These are phyloP conservation scores for Mortierella sp. DNA, from an alignment of 371 early-diverging fungal species.

Conservation along the genomic window DNA sequence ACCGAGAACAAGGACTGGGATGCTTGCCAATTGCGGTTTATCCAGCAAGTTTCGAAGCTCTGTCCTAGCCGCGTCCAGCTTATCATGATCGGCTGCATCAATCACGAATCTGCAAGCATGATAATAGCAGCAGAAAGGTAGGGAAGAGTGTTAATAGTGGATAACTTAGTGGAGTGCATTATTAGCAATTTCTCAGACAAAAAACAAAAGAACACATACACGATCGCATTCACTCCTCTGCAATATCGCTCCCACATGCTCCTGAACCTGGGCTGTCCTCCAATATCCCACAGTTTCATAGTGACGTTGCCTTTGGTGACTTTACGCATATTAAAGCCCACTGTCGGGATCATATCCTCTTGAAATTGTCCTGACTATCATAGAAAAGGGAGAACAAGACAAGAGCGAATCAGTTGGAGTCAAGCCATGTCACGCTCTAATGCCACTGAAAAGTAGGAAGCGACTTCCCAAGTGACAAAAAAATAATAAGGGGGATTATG, in stretches of 20 bases:
- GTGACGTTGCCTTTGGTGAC: conserved; percentile 93
- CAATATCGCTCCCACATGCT: conserved; percentile 99
- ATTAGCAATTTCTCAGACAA: too few species aligned
- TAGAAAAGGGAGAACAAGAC: conserved; percentile 1
- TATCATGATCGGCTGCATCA: conserved; percentile 94
- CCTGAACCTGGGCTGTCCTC: conserved; percentile 94
- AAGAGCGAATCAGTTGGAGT: neutral
- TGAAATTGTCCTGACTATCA: conserved; percentile 92
- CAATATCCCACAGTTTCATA: conserved; percentile 99
- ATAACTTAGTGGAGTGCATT: too few species aligned
- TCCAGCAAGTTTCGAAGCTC: conserved; percentile 93
- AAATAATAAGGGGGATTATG: neutral
- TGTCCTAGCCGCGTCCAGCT: conserved; percentile 90
- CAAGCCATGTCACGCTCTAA: too few species aligned
- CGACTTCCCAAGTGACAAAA: too few species aligned
- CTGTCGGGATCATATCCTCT: conserved; percentile 98
- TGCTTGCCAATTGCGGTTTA: conserved; percentile 90
- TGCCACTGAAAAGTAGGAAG: too few species aligned
- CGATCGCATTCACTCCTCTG: conserved; percentile 97
- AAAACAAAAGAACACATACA: conserved; percentile 67
- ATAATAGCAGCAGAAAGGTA: neutral
- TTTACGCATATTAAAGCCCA: conserved; percentile 99
- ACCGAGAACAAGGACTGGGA: conserved; percentile 98
- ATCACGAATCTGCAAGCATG: conserved; percentile 84
- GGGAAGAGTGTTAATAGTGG: neutral